These are phyloP conservation scores for Saccharomycopsis schoenii DNA, from an alignment of 805 yeast genomes.

Conservation along the genomic window DNA sequence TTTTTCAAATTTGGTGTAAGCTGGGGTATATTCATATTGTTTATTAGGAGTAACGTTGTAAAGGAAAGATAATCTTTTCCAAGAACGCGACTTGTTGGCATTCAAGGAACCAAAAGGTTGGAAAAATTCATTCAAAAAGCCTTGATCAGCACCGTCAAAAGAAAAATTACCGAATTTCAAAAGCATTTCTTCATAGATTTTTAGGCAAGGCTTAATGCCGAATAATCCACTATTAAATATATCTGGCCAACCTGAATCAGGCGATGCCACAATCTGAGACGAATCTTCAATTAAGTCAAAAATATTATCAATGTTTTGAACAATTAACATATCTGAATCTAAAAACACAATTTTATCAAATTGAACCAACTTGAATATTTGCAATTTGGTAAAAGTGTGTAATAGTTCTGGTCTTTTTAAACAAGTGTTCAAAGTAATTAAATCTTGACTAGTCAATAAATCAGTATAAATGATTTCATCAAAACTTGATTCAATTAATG, in stretches of 20 bases:
- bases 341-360: slow-evolving; percentile 44
- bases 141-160: slow-evolving; percentile 92
- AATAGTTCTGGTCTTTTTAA: slow-evolving; percentile 43
- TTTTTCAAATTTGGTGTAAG: slow-evolving; percentile 41
- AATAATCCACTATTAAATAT: slow-evolving; percentile 77
- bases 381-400: slow-evolving; percentile 41
- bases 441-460: slow-evolving; percentile 4
- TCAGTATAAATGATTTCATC: slow-evolving; percentile 13
- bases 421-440: slow-evolving; percentile 14
- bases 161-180: slow-evolving; percentile 25
- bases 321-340: slow-evolving; percentile 49
- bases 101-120: slow-evolving; percentile 22
- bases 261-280: slow-evolving; percentile 37
- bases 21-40: slow-evolving; percentile 65
- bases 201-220: slow-evolving; percentile 54
- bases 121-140: slow-evolving; percentile 71
- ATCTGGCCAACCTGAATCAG: slow-evolving; percentile 92
- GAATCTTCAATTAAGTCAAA: slow-evolving; percentile 1
- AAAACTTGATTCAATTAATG: slow-evolving; percentile 32
- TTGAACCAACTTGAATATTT: slow-evolving; percentile 36
- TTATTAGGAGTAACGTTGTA: slow-evolving; percentile 71
- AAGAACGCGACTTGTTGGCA: slow-evolving; percentile 26
- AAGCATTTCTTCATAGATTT: slow-evolving; percentile 34
- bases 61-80: slow-evolving; percentile 70
- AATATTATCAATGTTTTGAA: slow-evolving; percentile 12